phyloP scores from a whole-genome alignment of 768 basidiomycete species.

The Rhodocollybia butyracea region DNA sequence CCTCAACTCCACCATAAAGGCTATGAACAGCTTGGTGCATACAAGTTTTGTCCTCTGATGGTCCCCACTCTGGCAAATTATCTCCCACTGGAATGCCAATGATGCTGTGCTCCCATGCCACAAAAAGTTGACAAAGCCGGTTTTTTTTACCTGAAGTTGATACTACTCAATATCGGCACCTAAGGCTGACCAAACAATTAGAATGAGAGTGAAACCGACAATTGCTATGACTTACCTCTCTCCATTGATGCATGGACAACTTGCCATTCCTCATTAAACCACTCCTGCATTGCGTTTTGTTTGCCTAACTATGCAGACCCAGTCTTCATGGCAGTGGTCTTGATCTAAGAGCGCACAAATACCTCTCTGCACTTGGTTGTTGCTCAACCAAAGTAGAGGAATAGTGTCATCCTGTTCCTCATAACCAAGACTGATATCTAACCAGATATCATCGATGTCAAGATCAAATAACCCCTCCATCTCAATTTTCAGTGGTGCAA shows the following conservation, averaged over 20 bases:
- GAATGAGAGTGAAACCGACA: not conserved
- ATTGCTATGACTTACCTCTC: not conserved
- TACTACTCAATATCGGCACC: not conserved
- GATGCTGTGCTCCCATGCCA: not conserved
- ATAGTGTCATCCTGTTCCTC: conserved; percentile 13
- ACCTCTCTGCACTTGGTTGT: conserved; percentile 14
- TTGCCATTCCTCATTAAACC: conserved; percentile 16
- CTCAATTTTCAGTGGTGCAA: conserved; percentile 15
- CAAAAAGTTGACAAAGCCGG: not conserved
- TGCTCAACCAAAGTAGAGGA: conserved; percentile 15
- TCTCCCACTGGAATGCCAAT: not conserved
- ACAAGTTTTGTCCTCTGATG: not conserved
- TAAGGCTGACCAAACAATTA: not conserved
- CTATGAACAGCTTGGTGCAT: not conserved
- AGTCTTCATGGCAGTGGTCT: conserved; percentile 16
- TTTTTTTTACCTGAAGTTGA: not conserved
- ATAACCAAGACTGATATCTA: conserved; percentile 20
- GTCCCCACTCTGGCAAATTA: not conserved
- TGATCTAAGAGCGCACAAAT: conserved; percentile 14
- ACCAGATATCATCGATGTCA: conserved; percentile 28
- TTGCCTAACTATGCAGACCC: not conserved
- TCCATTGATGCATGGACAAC: not conserved
- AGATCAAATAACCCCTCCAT: conserved; percentile 18
- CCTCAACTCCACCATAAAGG: not conserved
- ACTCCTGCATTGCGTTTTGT: conserved; percentile 15